phyloP scores from a whole-genome alignment of 345 rosid species.

The Mangifera indica region DNA sequence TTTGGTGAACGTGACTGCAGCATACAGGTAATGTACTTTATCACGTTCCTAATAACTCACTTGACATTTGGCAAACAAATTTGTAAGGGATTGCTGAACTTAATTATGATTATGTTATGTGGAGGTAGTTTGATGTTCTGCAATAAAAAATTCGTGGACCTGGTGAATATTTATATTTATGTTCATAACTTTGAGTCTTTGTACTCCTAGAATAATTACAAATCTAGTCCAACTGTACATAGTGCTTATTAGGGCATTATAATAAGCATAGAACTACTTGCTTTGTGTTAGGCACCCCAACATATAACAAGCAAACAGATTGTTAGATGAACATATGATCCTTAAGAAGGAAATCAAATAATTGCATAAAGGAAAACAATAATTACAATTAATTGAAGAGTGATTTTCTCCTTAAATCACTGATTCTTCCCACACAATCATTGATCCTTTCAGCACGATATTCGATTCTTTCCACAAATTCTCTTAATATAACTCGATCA shows the following conservation, averaged over 20 bases:
- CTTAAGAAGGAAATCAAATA: too few relatives aligned
- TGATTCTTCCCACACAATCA: too few relatives aligned
- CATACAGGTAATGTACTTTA: slow-evolving; percentile 65
- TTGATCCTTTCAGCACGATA: too few relatives aligned
- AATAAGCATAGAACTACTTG: neutral
- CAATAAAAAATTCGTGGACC: neutral
- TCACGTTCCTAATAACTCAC: neutral
- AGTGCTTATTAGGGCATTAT: neutral
- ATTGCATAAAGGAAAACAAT: too few relatives aligned
- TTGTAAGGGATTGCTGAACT: neutral
- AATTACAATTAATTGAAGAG: too few relatives aligned
- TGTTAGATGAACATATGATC: too few relatives aligned
- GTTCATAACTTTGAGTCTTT: slow-evolving; percentile 3
- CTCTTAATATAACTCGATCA: too few relatives aligned
- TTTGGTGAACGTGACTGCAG: slow-evolving; percentile 99
- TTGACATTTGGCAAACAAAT: neutral
- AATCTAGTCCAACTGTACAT: neutral
- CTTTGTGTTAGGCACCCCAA: too few relatives aligned
- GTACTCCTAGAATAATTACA: neutral
- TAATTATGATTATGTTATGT: neutral
- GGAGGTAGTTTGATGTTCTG: neutral
- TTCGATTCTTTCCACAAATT: too few relatives aligned
- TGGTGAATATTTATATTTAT: neutral
- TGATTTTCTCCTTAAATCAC: too few relatives aligned
- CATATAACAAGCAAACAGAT: too few relatives aligned